Percentiles rank a stretch among this genome's conserved stretches.
phyloP scores from a whole-genome alignment of 148 eudicot species.

The Cornus florida region DNA sequence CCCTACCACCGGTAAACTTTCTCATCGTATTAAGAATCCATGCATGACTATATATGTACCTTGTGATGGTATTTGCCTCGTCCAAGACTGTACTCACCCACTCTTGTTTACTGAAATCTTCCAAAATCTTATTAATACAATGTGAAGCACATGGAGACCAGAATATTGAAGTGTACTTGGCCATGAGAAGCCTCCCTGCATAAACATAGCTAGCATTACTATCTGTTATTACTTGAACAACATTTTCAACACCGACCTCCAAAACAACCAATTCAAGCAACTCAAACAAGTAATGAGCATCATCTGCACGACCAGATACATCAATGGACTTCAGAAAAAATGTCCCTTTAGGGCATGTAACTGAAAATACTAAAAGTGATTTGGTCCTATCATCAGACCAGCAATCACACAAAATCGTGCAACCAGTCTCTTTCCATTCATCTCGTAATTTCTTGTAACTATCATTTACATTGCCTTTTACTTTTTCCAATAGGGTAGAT shows the following conservation, averaged over 20 bases:
- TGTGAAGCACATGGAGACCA: slow-evolving; percentile 50
- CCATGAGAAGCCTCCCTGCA: slow-evolving; percentile 45
- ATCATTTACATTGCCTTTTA: slow-evolving; percentile 29
- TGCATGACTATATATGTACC: slow-evolving; percentile 29
- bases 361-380: slow-evolving; percentile 32
- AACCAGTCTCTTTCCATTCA: slow-evolving; percentile 43
- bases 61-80: slow-evolving; percentile 31
- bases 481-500: slow-evolving; percentile 27
- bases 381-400: slow-evolving; percentile 27
- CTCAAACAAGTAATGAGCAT: slow-evolving; percentile 31
- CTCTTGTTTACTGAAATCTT: slow-evolving; percentile 36
- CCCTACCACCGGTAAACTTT: slow-evolving; percentile 40
- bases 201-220: slow-evolving; percentile 23
- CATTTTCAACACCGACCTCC: slow-evolving; percentile 33
- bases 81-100: slow-evolving; percentile 35
- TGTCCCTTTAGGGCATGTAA: slow-evolving; percentile 39
- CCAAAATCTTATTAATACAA: slow-evolving; percentile 36
- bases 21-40: slow-evolving; percentile 27
- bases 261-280: slow-evolving; percentile 32
- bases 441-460: slow-evolving; percentile 22
- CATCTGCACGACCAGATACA: slow-evolving; percentile 34
- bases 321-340: slow-evolving; percentile 33
- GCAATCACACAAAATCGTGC: slow-evolving; percentile 38
- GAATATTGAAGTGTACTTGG: slow-evolving; percentile 40
- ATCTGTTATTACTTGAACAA: slow-evolving; percentile 41